Conservation (phyloP, 768 basidiomycete species). For the Cystoderma amianthinum region DNA sequence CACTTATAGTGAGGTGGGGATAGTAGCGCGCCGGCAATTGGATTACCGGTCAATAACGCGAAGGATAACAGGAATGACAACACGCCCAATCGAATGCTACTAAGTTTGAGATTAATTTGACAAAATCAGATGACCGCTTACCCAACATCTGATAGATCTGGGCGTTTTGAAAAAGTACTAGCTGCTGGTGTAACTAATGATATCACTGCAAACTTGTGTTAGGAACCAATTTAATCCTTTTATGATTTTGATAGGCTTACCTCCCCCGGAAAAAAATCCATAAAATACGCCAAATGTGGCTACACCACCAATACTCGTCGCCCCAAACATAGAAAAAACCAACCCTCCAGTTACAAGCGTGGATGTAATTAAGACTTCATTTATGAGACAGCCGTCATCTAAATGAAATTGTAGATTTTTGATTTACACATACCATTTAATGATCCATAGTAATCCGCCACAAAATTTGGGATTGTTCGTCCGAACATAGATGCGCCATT, state of each 20-base stretch:
- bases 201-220: constrained; percentile 27
- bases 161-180: constrained; percentile 27
- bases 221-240: too few relatives aligned
- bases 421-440: constrained; percentile 32
- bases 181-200: constrained; percentile 31
- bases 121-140: constrained; percentile 8
- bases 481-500: constrained; percentile 51
- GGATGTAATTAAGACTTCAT: constrained; percentile 35
- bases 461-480: constrained; percentile 48
- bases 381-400: constrained; percentile 2
- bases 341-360: constrained; percentile 33
- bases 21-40: constrained; percentile 44
- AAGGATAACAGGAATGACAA: constrained; percentile 36
- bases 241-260: constrained; percentile 20
- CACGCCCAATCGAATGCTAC: constrained; percentile 38
- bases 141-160: constrained; percentile 40
- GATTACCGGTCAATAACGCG: constrained; percentile 41
- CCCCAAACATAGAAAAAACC: constrained; percentile 45
- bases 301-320: constrained; percentile 30
- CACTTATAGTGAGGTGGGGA: constrained; percentile 28
- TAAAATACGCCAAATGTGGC: constrained; percentile 40
- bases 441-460: constrained; percentile 42
- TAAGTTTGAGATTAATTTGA: neutral
- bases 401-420: constrained; percentile 2
- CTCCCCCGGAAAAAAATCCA: constrained; percentile 50